phyloP scores from a whole-genome alignment of 495 filamentous ascomycete genomes.

The Penicillium maclennaniae region DNA sequence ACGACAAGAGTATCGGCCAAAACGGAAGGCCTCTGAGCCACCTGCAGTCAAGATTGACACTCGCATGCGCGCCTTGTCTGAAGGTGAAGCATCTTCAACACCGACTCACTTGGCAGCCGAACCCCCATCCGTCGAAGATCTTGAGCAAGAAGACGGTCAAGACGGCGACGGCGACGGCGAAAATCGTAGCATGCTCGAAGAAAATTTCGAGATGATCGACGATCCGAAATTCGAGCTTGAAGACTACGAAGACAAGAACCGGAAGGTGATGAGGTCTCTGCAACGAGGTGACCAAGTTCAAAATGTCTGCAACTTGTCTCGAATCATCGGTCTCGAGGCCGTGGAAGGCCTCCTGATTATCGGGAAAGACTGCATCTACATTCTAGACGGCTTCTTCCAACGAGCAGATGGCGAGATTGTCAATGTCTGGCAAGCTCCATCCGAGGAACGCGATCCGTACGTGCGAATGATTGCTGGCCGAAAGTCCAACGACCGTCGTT shows the following conservation, averaged over 20 bases:
- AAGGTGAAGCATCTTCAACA: conserved; percentile 33
- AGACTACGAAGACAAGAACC: conserved; percentile 91
- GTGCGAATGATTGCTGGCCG: conserved; percentile 85
- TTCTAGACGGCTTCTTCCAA: conserved; percentile 94
- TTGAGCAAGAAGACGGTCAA: conserved; percentile 17
- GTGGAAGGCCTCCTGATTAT: conserved; percentile 87
- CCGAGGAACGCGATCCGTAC: conserved; percentile 91
- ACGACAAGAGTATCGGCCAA: conserved; percentile 78
- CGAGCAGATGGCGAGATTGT: conserved; percentile 92
- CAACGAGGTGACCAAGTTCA: conserved; percentile 91
- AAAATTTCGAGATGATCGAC: conserved; percentile 92
- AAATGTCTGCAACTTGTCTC: conserved; percentile 88
- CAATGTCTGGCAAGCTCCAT: conserved; percentile 87
- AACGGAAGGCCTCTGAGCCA: conserved; percentile 59
- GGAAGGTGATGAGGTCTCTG: conserved; percentile 92
- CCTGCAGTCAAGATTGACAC: conserved; percentile 38
- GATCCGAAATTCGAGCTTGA: conserved; percentile 80
- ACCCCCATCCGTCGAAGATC: conserved; percentile 19
- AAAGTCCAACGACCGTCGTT: conserved; percentile 58
- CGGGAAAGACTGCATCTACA: conserved; percentile 89
- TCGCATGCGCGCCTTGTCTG: conserved; percentile 26
- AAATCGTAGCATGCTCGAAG: conserved; percentile 54
- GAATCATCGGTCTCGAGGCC: conserved; percentile 88
- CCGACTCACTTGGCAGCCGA: conserved; percentile 31
- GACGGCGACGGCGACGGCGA: conserved; percentile 33